Evolutionary conservation across 164 flowering plant genomes (phyloP).

Genomic region (Taxillus chinensis): DNA sequence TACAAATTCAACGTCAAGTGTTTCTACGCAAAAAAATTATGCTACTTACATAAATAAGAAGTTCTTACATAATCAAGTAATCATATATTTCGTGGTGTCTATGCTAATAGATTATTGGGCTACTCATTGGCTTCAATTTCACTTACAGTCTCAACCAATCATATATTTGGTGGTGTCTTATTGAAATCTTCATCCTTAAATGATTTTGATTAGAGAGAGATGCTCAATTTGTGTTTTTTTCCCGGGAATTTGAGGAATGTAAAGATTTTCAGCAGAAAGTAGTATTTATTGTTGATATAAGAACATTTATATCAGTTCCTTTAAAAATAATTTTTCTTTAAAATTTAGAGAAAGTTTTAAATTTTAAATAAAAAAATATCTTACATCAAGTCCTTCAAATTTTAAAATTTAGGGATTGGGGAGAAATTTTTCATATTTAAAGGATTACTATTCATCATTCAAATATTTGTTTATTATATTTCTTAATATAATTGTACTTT

Average conservation of each 20-base stretch:
- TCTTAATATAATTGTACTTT: no score
- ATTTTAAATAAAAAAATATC: no score
- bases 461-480: no score
- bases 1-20: no score
- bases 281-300: constrained; percentile 69
- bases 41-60: constrained; percentile 60
- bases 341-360: no score
- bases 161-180: constrained; percentile 53
- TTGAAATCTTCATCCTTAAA: constrained; percentile 58
- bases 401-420: no score
- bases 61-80: constrained; percentile 65
- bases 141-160: constrained; percentile 49
- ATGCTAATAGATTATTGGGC: no score
- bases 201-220: constrained; percentile 73
- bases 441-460: no score
- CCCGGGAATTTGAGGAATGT: constrained; percentile 41
- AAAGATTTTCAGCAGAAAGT: constrained; percentile 75
- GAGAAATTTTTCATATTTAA: no score
- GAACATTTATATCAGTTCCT: no score
- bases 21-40: constrained; percentile 35
- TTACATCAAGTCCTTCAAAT: no score
- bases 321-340: no score
- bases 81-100: constrained; percentile 49
- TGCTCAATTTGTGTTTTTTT: constrained; percentile 58
- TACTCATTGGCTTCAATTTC: constrained; percentile 49